Evolutionary conservation across 306 rosid species (phyloP), one percentile per base, ranked within the genome.

Genomic region (Prunus mongolica): DNA sequence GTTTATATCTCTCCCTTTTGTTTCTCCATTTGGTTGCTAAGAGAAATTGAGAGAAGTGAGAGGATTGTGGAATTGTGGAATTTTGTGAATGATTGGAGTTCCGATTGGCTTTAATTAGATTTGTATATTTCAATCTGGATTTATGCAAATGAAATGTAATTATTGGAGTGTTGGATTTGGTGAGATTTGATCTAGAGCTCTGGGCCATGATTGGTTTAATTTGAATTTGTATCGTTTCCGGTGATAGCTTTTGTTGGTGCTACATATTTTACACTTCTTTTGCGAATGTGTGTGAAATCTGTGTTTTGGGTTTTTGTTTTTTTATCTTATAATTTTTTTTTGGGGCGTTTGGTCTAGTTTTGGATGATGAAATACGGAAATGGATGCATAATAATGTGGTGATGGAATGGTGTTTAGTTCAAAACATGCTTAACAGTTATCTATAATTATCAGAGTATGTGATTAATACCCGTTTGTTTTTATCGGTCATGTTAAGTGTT

Each of bases 161-260:
- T 22, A 3, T 41, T 41, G 63, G 45, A 60, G 5, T 41, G 74
- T 65, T 30, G 56, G 78, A 18, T 50, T 77, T 72, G 20, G 76
- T 34, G 19, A 8, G 78, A 68, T 75, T 79, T 69, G 78, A 83
- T 79, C 71, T 81, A 1, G 68, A 3, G 47, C 2, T 63, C 19
- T 16, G 34, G 54, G 56, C 20, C 32, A 13, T 67, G 32, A 67
- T 66, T 67, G 38, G 55, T n/a, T 72, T 65, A n/a, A 25, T 52
- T 5, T 55, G 65, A 15, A 44, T 72, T 52, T n/a, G 5, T 47
- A 27, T 60, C 30, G 63, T 32, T 51, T 24, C 68, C 24, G 47
- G 8, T 68, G 44, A 38, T 1, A 38, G 44, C 44, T 6, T 7
- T 38, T 38, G 44, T 38, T 22, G 12, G 32, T 28, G 16, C 47